Evolutionary conservation across 2,329 filamentous ascomycete species (phyloP).

Genomic region (Salinomyces thailandicus): DNA sequence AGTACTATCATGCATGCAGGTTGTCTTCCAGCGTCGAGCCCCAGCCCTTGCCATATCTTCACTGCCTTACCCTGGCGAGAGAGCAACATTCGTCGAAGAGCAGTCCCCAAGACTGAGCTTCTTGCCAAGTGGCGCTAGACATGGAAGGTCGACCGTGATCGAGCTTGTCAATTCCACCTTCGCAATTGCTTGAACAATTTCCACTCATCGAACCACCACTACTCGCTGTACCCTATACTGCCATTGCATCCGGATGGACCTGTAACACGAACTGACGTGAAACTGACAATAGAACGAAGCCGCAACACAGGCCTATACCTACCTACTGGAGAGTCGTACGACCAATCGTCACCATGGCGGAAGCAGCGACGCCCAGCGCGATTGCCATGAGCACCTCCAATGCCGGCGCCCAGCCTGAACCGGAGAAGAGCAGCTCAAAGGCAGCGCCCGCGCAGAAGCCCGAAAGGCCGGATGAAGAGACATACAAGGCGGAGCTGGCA

Average conservation of each 20-base stretch:
- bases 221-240: neutral
- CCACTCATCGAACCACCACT: neutral
- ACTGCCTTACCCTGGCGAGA: too few relatives aligned
- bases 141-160: neutral
- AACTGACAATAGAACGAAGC: too few relatives aligned
- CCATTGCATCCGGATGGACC: neutral
- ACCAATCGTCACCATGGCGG: slow-evolving; percentile 20
- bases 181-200: slow-evolving; percentile 1
- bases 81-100: too few relatives aligned
- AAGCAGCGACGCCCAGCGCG: slow-evolving; percentile 24
- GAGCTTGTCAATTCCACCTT: neutral
- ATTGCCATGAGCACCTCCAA: slow-evolving; percentile 5
- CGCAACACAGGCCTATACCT: too few relatives aligned
- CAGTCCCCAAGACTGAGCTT: neutral
- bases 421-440: slow-evolving; percentile 18
- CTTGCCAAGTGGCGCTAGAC: neutral
- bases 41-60: too few relatives aligned
- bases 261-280: too few relatives aligned
- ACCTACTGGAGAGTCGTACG: too few relatives aligned
- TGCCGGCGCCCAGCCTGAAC: slow-evolving; percentile 5
- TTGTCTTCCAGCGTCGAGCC: too few relatives aligned
- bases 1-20: too few relatives aligned
- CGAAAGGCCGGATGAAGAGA: slow-evolving; percentile 75
- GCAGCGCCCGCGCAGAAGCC: slow-evolving; percentile 47
- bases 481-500: slow-evolving; percentile 67